phyloP scores from a whole-genome alignment of 495 filamentous ascomycete species.

The Penicillium nucicola region DNA sequence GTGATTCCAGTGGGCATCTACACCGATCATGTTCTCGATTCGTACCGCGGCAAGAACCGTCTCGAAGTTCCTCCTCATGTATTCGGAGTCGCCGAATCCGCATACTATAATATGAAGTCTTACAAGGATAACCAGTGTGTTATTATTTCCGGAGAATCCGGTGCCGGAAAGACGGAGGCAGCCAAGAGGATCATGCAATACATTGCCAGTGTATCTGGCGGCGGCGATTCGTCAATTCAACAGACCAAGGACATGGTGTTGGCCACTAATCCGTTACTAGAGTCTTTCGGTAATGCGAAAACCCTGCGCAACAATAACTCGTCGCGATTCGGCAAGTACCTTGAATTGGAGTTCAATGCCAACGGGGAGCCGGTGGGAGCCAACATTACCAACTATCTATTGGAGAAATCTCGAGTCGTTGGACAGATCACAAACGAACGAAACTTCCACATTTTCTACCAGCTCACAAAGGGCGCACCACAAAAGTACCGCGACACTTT shows the following conservation, averaged over 20 bases:
- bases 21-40: constrained; percentile 85
- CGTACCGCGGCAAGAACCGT: constrained; percentile 93
- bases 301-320: constrained; percentile 99
- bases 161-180: constrained; percentile 98
- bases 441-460: constrained; percentile 99
- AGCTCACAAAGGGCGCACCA: constrained; percentile 93
- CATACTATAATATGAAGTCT: constrained; percentile 99
- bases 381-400: constrained; percentile 95
- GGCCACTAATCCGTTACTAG: constrained; percentile 93
- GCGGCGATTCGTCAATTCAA: constrained; percentile 86
- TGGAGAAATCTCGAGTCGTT: constrained; percentile 94
- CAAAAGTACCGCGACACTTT: constrained; percentile 80
- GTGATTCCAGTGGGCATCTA: constrained; percentile 80
- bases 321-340: constrained; percentile 95
- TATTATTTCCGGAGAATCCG: constrained; percentile 98
- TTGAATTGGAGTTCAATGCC: constrained; percentile 94
- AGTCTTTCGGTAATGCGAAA: constrained; percentile 98
- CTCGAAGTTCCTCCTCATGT: constrained; percentile 96
- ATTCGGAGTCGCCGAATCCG: constrained; percentile 92
- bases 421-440: constrained; percentile 94
- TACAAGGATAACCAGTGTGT: constrained; percentile 99
- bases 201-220: constrained; percentile 93
- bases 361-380: constrained; percentile 93
- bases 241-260: constrained; percentile 98
- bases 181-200: constrained; percentile 99